Conservation (phyloP, 306 rosid species). For the Dalbergia cochinchinensis region DNA sequence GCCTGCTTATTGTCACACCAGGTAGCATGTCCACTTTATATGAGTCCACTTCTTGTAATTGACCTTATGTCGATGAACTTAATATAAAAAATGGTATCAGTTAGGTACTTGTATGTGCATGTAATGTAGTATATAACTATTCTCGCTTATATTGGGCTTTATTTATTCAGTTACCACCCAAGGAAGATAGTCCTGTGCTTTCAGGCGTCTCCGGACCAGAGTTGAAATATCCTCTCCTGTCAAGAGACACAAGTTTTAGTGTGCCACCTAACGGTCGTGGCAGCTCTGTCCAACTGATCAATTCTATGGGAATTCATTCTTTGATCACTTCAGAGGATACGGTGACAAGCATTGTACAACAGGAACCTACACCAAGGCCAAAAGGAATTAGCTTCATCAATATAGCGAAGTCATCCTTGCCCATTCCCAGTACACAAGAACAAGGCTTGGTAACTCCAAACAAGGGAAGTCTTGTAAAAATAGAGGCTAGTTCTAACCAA, state of each 20-base stretch:
- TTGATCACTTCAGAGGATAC: conserved; percentile 42
- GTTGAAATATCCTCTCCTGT: conserved; percentile 45
- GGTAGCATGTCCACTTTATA: conserved; percentile 55
- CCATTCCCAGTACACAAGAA: conserved; percentile 40
- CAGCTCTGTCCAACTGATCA: conserved; percentile 43
- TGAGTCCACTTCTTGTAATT: conserved; percentile 11
- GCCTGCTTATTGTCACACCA: conserved; percentile 83
- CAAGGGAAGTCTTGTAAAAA: conserved; percentile 46
- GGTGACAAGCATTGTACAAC: conserved; percentile 36
- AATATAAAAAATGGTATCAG: not conserved
- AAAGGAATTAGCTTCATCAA: conserved; percentile 66
- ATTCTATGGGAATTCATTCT: conserved; percentile 46
- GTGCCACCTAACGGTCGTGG: conserved; percentile 46
- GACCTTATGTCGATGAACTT: not conserved
- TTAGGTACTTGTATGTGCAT: not conserved
- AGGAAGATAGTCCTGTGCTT: conserved; percentile 52
- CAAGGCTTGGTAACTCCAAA: conserved; percentile 48
- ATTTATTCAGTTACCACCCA: conserved; percentile 55
- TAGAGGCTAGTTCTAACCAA: conserved; percentile 35
- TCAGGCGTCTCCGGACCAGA: conserved; percentile 54
- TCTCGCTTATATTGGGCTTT: conserved; percentile 16
- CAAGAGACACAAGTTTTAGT: conserved; percentile 45
- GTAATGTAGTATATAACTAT: not conserved
- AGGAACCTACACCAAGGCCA: conserved; percentile 47
- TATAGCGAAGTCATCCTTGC: conserved; percentile 49